phyloP scores from a whole-genome alignment of 1,284 basidiomycete genomes.

The Phaffia rhodozyma region DNA sequence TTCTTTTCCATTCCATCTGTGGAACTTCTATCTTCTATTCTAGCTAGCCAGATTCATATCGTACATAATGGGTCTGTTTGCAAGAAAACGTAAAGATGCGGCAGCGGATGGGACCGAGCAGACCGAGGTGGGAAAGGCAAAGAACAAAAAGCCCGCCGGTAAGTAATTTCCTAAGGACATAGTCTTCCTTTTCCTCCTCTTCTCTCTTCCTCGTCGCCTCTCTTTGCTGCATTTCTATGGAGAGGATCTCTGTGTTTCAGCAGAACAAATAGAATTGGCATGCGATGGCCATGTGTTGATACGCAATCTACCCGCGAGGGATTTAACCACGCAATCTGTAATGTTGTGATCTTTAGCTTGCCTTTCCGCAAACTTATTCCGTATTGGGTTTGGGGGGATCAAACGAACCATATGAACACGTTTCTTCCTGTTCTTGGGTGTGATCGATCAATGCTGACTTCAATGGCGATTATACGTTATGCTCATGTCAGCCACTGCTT shows the following conservation, averaged over 20 bases:
- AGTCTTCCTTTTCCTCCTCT: no score
- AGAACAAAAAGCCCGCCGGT: constrained; percentile 80
- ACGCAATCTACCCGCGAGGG: not conserved
- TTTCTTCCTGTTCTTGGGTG: not conserved
- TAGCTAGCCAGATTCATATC: no score
- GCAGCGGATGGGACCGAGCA: constrained; percentile 25
- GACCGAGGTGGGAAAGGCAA: constrained; percentile 52
- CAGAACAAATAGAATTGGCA: no score
- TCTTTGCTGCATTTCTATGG: not conserved
- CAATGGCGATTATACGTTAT: not conserved
- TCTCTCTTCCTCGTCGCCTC: constrained; percentile 22
- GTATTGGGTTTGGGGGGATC: no score
- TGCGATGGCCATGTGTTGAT: not conserved
- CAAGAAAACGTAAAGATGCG: constrained; percentile 29
- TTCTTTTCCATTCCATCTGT: no score
- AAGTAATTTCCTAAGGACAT: constrained; percentile 27
- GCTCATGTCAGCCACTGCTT: constrained; percentile 64
- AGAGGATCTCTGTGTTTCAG: not conserved
- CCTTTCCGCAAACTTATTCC: not conserved
- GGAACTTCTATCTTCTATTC: no score
- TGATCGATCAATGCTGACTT: not conserved
- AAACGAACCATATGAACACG: not conserved
- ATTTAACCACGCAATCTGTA: not conserved
- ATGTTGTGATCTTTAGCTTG: not conserved
- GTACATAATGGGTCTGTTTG: constrained; percentile 30